phyloP scores from a whole-genome alignment of 192 early-diverging fungal species.

The Gryganskiella cystojenkinii region DNA sequence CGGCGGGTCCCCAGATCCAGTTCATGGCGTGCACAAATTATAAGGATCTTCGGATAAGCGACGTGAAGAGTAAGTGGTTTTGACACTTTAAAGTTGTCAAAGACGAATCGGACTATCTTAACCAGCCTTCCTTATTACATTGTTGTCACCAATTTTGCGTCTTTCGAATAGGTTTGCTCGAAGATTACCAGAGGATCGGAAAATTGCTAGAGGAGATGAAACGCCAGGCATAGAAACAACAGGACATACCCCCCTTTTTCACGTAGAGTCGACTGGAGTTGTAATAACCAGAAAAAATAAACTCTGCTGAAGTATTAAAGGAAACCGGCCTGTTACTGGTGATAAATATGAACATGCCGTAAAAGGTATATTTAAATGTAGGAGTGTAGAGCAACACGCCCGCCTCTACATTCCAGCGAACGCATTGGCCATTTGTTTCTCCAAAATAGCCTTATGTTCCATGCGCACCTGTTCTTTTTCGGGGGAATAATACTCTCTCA shows the following conservation, averaged over 20 bases:
- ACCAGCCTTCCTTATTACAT: background rate
- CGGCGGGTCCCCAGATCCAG: slow-evolving; percentile 32
- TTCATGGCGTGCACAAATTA: slow-evolving; percentile 46
- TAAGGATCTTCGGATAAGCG: slow-evolving; percentile 33
- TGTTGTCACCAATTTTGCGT: background rate
- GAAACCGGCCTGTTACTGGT: no score
- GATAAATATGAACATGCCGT: no score
- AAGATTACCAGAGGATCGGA: slow-evolving; percentile 48
- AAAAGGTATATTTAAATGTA: no score
- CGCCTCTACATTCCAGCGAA: no score
- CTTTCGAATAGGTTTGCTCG: slow-evolving; percentile 22
- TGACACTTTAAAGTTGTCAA: background rate
- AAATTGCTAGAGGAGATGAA: slow-evolving; percentile 35
- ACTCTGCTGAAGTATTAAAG: no score
- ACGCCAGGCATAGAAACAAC: background rate
- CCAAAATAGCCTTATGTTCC: slow-evolving; percentile 13
- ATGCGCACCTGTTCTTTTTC: slow-evolving; percentile 14
- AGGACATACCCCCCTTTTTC: no score
- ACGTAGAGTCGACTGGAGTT: no score
- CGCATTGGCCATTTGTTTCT: slow-evolving; percentile 19
- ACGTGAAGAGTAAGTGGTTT: slow-evolving; percentile 24
- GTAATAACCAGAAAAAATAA: no score
- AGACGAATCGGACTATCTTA: no score
- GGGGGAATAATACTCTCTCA: background rate
- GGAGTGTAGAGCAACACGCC: no score